Base-by-base conservation (phyloP, 2,329 filamentous ascomycete genomes). In the Bisporella sp. region DNA sequence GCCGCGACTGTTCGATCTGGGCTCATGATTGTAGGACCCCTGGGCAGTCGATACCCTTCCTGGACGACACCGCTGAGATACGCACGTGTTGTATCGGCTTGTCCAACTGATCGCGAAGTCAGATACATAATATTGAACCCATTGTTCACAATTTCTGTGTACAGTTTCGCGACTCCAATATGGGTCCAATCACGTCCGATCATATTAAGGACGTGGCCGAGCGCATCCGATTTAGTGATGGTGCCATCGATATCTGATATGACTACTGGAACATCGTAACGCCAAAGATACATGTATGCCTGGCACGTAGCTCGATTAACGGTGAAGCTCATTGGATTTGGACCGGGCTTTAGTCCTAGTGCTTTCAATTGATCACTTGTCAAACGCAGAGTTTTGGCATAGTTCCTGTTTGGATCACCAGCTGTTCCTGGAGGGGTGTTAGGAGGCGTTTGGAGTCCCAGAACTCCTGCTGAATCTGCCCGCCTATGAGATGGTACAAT, bases 91-190 rank as follows among this genome's bases (percentile, higher is more conserved):
- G 76, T 90, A 68, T 99, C 93, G 12, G 93, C 88, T 68, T 95
- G 91, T 0, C 93, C 95, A 43, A 97, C 91, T 11, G 89, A 93
- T 47, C 93, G 84, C 66, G 88, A 95, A 0, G 93, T 99, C 43
- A 99, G 78, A 66, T 99, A 99, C 79, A 99, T 90, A 64, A 99
- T 95, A 68, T 99, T 97, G 75, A 97, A 99, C 5, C 93, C 93
- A 63, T 99, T 99, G 61, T 86, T 84, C 1, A 84, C 83, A 59
- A 99, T 99, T 60, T 99, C 95, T 45, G 87, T 93, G 70, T 97
- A 99, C 6, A 99, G 77, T 71, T 99, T 99, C 28, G 93, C 95
- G 29, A 99, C 92, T 37, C 93, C 93, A 12, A 90, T 80, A 67
- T 99, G 93, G 3, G 93, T 99, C 93, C 93, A 99, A 69, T 99